Conservation (phyloP, 2,329 filamentous ascomycete species). For the Neofusicoccum parvum region DNA sequence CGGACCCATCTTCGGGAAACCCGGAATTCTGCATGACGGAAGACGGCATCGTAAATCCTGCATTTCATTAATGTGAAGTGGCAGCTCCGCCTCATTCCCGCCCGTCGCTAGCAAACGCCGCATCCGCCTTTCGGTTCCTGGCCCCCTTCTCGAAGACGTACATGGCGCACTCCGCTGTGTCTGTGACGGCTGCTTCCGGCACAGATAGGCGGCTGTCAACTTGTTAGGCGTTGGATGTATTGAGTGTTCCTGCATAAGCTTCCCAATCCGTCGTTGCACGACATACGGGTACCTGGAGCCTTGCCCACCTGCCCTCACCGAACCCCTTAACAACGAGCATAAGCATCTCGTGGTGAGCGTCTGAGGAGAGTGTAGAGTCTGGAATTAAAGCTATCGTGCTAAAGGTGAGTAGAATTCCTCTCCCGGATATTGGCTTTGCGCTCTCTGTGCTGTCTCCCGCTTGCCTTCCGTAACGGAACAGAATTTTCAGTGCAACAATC, state of each 20-base stretch:
- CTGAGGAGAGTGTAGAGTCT: too few relatives aligned
- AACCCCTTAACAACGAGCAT: background rate
- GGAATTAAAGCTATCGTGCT: background rate
- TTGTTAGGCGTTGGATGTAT: background rate
- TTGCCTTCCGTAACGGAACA: background rate
- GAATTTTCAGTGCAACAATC: background rate
- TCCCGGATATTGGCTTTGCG: background rate
- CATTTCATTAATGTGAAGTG: background rate
- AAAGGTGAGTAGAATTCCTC: too few relatives aligned
- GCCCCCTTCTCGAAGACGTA: background rate
- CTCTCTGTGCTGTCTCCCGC: background rate
- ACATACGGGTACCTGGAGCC: slow-evolving; percentile 10
- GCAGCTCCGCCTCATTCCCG: background rate
- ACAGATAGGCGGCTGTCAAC: background rate
- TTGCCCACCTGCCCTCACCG: background rate
- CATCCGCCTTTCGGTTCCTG: background rate
- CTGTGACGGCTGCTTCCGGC: background rate
- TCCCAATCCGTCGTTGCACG: slow-evolving; percentile 6
- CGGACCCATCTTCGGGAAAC: background rate
- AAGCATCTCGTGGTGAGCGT: background rate
- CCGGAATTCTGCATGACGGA: slow-evolving; percentile 3
- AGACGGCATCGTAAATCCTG: background rate
- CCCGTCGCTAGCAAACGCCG: background rate
- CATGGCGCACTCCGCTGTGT: background rate
- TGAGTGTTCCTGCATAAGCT: background rate